Evolutionary conservation across 2,329 filamentous ascomycete genomes (phyloP), one percentile per base, ranked within the genome.

Genomic region (Diaporthe sp.): DNA sequence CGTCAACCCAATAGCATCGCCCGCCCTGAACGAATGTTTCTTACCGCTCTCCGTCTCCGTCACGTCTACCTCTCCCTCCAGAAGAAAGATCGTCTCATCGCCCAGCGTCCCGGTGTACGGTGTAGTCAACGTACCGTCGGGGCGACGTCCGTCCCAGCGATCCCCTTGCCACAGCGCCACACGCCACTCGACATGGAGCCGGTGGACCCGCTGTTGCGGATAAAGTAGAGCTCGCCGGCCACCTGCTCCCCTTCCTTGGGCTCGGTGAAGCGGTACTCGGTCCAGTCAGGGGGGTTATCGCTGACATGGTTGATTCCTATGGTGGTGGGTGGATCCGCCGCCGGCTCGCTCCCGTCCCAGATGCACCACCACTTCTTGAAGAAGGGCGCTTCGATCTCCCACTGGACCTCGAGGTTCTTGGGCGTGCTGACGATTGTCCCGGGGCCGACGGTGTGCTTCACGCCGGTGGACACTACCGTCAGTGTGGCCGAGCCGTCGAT

Each of bases 291-390:
- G 37, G 49, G 49, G 49, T 42, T 39, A n/a, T 61, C 58, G 22
- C 12, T 42, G 58, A 61, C 15, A 13, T 61, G 58, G n/a, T 42
- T 61, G 12, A 61, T 15, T n/a, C 7, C 34, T 25, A 61, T 10
- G 49, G 22, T 25, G 22, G 9, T 53, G 10, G 49, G 49, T 0
- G 68, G 49, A 25, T 72, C 44, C n/a, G 28, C 13, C n/a, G 68
- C 34, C 9, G 49, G 22, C 28, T 13, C 34, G 39, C 28, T 65
- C 9, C 71, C 71, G 31, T 73, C 46, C 57, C 57, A 73, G 39
- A 73, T 73, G 22, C 71, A 73, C 71, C 71, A 73, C 17, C 34
- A 73, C n/a, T 73, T 73, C 71, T 73, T 73, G 71, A 73, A 73
- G 58, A 73, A 73, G 22, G 71, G 71, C 12, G 71, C 71, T 3